Evolutionary conservation across 2,329 filamentous ascomycete species (phyloP).

Genomic region (Trichocomaceae sp.): DNA sequence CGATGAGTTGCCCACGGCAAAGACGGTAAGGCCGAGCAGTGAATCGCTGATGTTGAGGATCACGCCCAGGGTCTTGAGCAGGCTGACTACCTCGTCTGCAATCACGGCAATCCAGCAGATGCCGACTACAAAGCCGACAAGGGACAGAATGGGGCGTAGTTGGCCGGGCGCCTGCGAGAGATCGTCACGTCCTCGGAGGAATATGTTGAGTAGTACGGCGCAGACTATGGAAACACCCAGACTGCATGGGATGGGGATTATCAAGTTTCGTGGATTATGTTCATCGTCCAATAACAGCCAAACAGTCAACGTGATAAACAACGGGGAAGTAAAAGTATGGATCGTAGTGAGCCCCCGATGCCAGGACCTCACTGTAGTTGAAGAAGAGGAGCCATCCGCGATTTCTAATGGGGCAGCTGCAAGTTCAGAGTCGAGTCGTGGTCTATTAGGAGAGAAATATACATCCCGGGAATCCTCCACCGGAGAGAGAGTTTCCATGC

Average conservation of each 20-base stretch:
- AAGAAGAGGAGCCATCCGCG: conserved; percentile 17
- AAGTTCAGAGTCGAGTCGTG: conserved; percentile 36
- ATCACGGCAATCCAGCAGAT: conserved; percentile 97
- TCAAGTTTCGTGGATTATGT: conserved; percentile 46
- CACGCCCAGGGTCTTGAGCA: conserved; percentile 87
- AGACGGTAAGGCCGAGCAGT: conserved; percentile 88
- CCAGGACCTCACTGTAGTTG: conserved; percentile 54
- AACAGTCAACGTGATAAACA: conserved; percentile 71
- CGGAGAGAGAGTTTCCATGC: background rate
- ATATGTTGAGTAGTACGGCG: conserved; percentile 59
- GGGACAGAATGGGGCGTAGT: conserved; percentile 73
- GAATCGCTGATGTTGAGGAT: conserved; percentile 91
- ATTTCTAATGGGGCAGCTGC: conserved; percentile 23
- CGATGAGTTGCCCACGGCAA: conserved; percentile 91
- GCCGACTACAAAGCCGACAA: conserved; percentile 81
- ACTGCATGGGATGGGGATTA: conserved; percentile 55
- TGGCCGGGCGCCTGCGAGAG: conserved; percentile 57
- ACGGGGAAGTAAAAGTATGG: conserved; percentile 78
- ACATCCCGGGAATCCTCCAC: background rate
- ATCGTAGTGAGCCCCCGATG: conserved; percentile 83
- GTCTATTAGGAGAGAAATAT: conserved; percentile 11
- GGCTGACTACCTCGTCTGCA: conserved; percentile 88
- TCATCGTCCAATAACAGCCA: conserved; percentile 55
- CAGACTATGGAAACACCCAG: conserved; percentile 63
- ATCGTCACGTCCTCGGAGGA: conserved; percentile 48